Evolutionary conservation across 148 eudicot genomes (phyloP).

Genomic region (Nyssa sinensis): DNA sequence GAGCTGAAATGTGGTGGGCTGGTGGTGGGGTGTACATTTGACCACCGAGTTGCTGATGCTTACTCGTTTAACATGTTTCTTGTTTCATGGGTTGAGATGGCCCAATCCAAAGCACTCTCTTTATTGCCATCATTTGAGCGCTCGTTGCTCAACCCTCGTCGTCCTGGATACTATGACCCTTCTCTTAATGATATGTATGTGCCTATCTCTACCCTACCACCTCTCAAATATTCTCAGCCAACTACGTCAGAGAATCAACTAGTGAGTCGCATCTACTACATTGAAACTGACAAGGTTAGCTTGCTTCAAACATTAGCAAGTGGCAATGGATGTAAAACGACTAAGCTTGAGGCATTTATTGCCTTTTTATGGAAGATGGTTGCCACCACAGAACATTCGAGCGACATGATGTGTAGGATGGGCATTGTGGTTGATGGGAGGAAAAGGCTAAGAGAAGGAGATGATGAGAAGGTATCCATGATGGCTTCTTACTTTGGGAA

Average conservation of each 20-base stretch:
- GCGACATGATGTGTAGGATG: constrained; percentile 33
- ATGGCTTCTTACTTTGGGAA: constrained; percentile 57
- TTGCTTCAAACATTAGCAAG: constrained; percentile 40
- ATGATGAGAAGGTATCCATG: constrained; percentile 15
- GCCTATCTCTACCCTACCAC: constrained; percentile 32
- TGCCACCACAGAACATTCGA: constrained; percentile 16
- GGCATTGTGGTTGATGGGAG: constrained; percentile 83
- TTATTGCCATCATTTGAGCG: constrained; percentile 46
- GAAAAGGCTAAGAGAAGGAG: constrained; percentile 30
- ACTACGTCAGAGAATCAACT: constrained; percentile 9
- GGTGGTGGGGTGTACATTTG: constrained; percentile 60
- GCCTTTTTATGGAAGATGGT: constrained; percentile 71
- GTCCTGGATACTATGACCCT: constrained; percentile 25
- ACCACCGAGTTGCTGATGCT: constrained; percentile 80
- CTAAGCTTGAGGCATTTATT: constrained; percentile 56
- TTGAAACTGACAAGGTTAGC: constrained; percentile 29
- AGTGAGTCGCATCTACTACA: constrained; percentile 53
- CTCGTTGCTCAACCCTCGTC: constrained; percentile 49
- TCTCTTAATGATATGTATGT: constrained; percentile 39
- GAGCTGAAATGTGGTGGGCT: constrained; percentile 58
- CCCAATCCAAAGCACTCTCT: constrained; percentile 30
- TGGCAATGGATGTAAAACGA: not conserved
- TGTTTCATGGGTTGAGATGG: constrained; percentile 67
- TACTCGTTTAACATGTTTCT: constrained; percentile 73
- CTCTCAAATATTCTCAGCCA: not conserved